phyloP scores from a whole-genome alignment of 495 filamentous ascomycete genomes.

The Haplographium delicatum region DNA sequence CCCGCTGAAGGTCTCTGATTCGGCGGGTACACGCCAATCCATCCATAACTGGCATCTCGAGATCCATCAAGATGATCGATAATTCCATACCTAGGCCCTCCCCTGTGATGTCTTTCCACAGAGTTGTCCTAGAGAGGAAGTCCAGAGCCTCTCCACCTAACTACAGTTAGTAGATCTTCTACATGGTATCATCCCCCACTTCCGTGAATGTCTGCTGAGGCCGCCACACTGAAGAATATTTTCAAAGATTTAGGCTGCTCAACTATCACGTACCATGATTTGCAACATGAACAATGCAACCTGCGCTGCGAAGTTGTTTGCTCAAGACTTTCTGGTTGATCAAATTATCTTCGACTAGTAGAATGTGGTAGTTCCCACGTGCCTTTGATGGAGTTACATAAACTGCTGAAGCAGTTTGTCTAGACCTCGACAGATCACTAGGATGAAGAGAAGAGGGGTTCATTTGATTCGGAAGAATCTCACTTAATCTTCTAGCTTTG shows the following conservation, averaged over 20 bases:
- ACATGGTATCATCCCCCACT: too few relatives aligned
- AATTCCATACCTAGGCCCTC: conserved; percentile 38
- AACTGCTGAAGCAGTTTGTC: conserved; percentile 35
- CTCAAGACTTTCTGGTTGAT: conserved; percentile 66
- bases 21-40: conserved; percentile 63
- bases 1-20: conserved; percentile 59
- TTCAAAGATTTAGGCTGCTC: too few relatives aligned
- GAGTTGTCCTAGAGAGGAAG: conserved; percentile 23
- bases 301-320: conserved; percentile 62
- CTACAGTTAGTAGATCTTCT: neutral
- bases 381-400: neutral
- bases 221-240: too few relatives aligned
- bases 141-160: conserved; percentile 60
- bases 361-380: conserved; percentile 31
- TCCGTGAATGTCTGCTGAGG: too few relatives aligned
- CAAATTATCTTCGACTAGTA: conserved; percentile 81
- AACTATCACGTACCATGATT: conserved; percentile 51
- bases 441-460: conserved; percentile 44
- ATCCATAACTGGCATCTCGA: conserved; percentile 89
- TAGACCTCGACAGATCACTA: too few relatives aligned
- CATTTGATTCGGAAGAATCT: conserved; percentile 13
- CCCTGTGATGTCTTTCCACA: neutral
- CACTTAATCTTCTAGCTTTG: conserved; percentile 33
- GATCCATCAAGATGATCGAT: conserved; percentile 78
- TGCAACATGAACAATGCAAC: conserved; percentile 64